These are phyloP conservation scores for Galium porrigens DNA, from an alignment of 305 asterid genomes.

Conservation along the genomic window DNA sequence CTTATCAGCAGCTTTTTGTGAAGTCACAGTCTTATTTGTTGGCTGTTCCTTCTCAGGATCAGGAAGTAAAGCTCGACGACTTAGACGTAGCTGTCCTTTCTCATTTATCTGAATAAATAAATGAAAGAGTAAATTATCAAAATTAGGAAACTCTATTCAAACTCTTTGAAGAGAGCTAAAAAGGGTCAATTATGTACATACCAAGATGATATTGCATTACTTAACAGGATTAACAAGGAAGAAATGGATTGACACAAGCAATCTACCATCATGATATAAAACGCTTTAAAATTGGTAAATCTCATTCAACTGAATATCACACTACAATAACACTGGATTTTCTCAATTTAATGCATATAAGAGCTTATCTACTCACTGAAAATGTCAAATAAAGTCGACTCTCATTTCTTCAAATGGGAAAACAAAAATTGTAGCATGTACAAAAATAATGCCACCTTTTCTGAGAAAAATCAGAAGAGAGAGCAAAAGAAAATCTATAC, in stretches of 20 bases:
- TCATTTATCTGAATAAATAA: slow-evolving; percentile 56
- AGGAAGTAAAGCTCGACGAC: slow-evolving; percentile 86
- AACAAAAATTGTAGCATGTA: background rate
- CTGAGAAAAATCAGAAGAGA: background rate
- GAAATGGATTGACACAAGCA: slow-evolving; percentile 1
- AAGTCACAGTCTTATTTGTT: slow-evolving; percentile 25
- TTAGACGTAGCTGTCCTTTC: slow-evolving; percentile 87
- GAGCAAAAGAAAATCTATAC: background rate
- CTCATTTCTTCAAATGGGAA: background rate
- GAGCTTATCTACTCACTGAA: background rate
- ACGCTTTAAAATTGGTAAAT: background rate
- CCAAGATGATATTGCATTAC: background rate
- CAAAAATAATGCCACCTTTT: background rate
- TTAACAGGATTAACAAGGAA: background rate
- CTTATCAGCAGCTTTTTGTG: slow-evolving; percentile 32
- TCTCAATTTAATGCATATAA: background rate
- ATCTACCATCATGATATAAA: background rate
- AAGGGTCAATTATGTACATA: background rate
- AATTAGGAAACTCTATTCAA: background rate
- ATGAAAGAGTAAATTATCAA: background rate
- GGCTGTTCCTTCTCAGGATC: slow-evolving; percentile 39
- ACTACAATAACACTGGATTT: background rate
- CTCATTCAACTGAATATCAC: background rate
- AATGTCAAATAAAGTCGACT: background rate
- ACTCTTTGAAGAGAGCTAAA: background rate